Percentiles rank a stretch among this genome's conserved stretches.
Evolutionary conservation across 1,284 basidiomycete genomes (phyloP).

Genomic region (Ceratorhiza oryzae-sativae): DNA sequence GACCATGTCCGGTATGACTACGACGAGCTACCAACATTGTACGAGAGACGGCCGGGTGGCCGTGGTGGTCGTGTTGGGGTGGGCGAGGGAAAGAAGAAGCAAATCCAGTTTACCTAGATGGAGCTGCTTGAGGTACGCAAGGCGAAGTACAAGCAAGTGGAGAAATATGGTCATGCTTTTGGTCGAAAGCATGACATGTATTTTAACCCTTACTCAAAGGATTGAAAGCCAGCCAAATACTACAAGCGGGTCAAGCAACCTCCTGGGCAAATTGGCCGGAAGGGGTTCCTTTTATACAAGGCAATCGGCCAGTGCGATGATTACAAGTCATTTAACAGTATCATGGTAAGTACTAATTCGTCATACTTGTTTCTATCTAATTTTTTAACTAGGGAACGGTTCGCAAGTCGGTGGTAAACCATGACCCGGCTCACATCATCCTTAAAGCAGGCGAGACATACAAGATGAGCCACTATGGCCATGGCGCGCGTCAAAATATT

Average conservation of each 20-base stretch:
- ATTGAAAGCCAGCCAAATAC: background rate
- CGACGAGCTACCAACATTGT: background rate
- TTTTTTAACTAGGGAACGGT: background rate
- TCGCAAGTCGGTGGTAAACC: background rate
- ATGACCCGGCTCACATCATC: background rate
- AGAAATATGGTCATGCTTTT: background rate
- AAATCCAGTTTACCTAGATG: background rate
- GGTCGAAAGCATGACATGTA: background rate
- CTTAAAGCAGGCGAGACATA: background rate
- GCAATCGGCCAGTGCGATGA: constrained; percentile 4
- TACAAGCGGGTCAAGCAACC: background rate
- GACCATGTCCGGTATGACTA: background rate
- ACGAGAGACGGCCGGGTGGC: background rate
- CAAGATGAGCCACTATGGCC: background rate
- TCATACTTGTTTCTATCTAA: background rate
- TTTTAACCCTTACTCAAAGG: constrained; percentile 2
- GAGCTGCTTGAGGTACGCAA: background rate
- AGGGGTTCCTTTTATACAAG: background rate
- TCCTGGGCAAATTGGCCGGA: background rate
- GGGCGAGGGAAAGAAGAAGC: background rate
- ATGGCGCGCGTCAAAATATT: background rate
- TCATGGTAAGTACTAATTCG: background rate
- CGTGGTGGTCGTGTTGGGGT: background rate
- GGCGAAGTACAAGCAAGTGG: background rate
- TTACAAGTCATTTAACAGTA: background rate